Conservation (phyloP, 306 rosid species). For the Dalbergia oliveri region DNA sequence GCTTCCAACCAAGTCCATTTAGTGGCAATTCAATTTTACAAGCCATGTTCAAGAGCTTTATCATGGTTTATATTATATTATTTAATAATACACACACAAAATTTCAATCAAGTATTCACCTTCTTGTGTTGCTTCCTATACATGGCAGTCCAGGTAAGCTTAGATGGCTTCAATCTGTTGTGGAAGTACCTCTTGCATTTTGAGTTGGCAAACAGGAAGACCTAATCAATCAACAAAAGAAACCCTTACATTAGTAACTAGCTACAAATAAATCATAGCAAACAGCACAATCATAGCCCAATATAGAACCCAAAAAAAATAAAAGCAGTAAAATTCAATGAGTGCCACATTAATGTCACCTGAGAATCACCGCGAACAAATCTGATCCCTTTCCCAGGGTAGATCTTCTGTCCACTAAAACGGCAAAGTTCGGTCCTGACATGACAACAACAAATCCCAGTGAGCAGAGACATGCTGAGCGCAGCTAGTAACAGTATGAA, state of each 20-base stretch:
- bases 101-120: constrained; percentile 46
- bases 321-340: neutral
- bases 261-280: neutral
- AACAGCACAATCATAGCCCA: neutral
- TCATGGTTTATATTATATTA: neutral
- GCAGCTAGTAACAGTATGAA: neutral
- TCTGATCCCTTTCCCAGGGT: constrained; percentile 84
- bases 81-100: neutral
- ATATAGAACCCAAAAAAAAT: neutral
- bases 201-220: constrained; percentile 72
- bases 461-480: neutral
- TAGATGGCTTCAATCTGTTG: constrained; percentile 78
- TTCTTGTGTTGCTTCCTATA: constrained; percentile 82
- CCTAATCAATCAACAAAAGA: constrained; percentile 51
- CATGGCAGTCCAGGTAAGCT: constrained; percentile 89
- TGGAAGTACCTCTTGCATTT: constrained; percentile 84
- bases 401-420: constrained; percentile 87
- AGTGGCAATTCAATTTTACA: neutral
- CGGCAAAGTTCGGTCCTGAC: constrained; percentile 88
- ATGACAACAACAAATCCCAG: constrained; percentile 33
- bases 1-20: neutral
- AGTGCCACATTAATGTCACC: constrained; percentile 44
- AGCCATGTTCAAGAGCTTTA: neutral
- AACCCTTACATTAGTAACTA: neutral
- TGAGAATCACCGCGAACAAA: constrained; percentile 83